phyloP scores from a whole-genome alignment of 495 filamentous ascomycete species.

The Immersiella caudata region DNA sequence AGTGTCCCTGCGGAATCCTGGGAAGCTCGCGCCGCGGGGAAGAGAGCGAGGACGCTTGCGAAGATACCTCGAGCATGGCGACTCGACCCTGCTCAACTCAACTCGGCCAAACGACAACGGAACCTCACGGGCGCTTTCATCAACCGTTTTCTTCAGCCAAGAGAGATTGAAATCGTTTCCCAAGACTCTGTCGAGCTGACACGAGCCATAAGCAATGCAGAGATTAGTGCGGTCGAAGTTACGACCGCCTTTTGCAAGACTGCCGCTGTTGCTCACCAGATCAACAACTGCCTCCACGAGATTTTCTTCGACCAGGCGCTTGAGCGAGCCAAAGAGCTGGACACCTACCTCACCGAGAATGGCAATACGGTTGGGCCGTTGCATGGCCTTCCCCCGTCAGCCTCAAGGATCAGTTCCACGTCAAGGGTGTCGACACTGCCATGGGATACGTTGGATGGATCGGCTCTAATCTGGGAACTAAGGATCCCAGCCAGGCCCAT shows the following conservation, averaged over 20 bases:
- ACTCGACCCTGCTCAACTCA: constrained; percentile 28
- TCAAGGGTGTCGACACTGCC: constrained; percentile 57
- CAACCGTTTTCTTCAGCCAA: constrained; percentile 31
- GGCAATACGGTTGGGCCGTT: constrained; percentile 60
- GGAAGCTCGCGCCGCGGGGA: constrained; percentile 32
- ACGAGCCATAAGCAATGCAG: constrained; percentile 25
- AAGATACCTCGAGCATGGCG: constrained; percentile 37
- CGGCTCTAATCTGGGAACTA: constrained; percentile 55
- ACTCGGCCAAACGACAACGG: constrained; percentile 21
- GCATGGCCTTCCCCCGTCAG: constrained; percentile 71
- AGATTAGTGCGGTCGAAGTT: constrained; percentile 43
- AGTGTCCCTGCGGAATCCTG: constrained; percentile 15
- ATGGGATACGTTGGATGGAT: constrained; percentile 41
- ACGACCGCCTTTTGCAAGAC: constrained; percentile 49
- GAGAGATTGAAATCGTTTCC: constrained; percentile 26
- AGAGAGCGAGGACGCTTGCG: constrained; percentile 24
- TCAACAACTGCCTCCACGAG: constrained; percentile 66
- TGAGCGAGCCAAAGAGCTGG: constrained; percentile 59
- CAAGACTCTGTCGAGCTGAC: constrained; percentile 42
- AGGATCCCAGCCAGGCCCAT: constrained; percentile 51
- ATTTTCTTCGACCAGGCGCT: constrained; percentile 66
- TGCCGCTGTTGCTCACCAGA: constrained; percentile 63
- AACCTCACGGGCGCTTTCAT: constrained; percentile 41
- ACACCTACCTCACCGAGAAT: constrained; percentile 51
- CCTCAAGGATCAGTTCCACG: constrained; percentile 68